Percentiles rank a stretch among this genome's conserved stretches.
phyloP scores from a whole-genome alignment of 1,139 yeast genomes.

The Geotrichum candidum region DNA sequence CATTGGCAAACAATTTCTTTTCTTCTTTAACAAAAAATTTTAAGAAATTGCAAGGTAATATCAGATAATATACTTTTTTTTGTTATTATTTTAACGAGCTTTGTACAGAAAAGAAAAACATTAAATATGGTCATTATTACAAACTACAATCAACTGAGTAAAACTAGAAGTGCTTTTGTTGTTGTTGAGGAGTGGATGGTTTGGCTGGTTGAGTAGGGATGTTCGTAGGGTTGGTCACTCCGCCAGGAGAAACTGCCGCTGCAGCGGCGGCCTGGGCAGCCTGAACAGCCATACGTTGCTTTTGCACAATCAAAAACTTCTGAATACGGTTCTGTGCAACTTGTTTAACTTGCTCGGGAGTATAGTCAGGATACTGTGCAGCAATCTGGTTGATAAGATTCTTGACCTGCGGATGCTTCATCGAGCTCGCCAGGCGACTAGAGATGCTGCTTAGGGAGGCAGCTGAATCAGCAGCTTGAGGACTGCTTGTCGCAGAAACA shows the following conservation, averaged over 20 bases:
- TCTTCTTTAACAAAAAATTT: too few relatives aligned
- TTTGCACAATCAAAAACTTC: constrained; percentile 33
- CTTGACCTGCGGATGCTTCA: constrained; percentile 46
- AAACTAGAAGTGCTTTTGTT: constrained; percentile 2
- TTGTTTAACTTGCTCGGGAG: constrained; percentile 67
- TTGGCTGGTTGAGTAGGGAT: constrained; percentile 25
- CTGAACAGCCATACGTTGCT: constrained; percentile 19
- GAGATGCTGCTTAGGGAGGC: constrained; percentile 1
- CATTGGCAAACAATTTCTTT: neutral
- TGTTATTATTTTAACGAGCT: too few relatives aligned
- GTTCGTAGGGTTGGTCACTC: constrained; percentile 19
- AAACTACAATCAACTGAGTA: neutral
- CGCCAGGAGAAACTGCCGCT: constrained; percentile 25
- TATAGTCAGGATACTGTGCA: constrained; percentile 59
- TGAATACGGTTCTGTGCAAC: constrained; percentile 68
- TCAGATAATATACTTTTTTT: neutral
- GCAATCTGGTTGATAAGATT: constrained; percentile 66
- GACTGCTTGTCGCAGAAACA: neutral
- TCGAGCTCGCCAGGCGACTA: constrained; percentile 12
- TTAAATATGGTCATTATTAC: neutral
- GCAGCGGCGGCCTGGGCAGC: constrained; percentile 30
- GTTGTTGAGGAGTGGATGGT: constrained; percentile 21
- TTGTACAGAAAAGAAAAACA: neutral
- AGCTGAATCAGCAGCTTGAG: constrained; percentile 6
- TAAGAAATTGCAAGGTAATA: too few relatives aligned